Conservation (phyloP, 2,329 filamentous ascomycete species). For the Fusarium nanum region DNA sequence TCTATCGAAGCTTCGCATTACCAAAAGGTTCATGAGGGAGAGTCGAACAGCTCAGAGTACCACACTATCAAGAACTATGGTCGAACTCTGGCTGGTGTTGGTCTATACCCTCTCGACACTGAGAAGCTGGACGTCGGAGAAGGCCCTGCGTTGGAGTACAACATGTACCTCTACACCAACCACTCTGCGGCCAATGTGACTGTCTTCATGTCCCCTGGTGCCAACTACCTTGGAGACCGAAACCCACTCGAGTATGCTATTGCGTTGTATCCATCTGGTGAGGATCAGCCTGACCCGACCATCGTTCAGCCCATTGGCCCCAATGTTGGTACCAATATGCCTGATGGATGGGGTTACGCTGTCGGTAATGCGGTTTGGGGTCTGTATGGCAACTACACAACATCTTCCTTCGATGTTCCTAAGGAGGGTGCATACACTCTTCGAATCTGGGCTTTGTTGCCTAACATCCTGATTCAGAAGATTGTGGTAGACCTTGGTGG, state of each 20-base stretch:
- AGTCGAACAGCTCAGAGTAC: constrained; percentile 56
- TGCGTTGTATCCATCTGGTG: constrained; percentile 56
- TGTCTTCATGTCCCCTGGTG: constrained; percentile 63
- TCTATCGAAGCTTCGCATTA: constrained; percentile 67
- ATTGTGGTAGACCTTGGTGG: constrained; percentile 67
- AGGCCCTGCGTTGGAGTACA: constrained; percentile 69
- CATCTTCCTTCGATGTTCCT: constrained; percentile 56
- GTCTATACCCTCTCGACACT: constrained; percentile 64
- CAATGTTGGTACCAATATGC: constrained; percentile 28
- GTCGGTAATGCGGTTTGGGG: constrained; percentile 63
- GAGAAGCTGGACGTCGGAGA: constrained; percentile 61
- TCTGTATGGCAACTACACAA: constrained; percentile 57
- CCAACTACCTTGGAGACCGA: constrained; percentile 64
- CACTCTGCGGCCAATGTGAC: constrained; percentile 57
- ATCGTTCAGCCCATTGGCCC: constrained; percentile 30
- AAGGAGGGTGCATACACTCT: constrained; percentile 61
- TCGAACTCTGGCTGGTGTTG: constrained; percentile 68
- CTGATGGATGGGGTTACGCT: constrained; percentile 31
- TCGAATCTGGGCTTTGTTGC: constrained; percentile 63
- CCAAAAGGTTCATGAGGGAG: constrained; percentile 53
- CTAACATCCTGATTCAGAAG: constrained; percentile 67
- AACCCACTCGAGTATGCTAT: constrained; percentile 64
- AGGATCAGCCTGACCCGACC: constrained; percentile 20
- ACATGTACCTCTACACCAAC: constrained; percentile 70
- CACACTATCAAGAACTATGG: constrained; percentile 66